Evolutionary conservation across 192 early-diverging fungal species (phyloP).

Genomic region (Umbelopsis isabellina): DNA sequence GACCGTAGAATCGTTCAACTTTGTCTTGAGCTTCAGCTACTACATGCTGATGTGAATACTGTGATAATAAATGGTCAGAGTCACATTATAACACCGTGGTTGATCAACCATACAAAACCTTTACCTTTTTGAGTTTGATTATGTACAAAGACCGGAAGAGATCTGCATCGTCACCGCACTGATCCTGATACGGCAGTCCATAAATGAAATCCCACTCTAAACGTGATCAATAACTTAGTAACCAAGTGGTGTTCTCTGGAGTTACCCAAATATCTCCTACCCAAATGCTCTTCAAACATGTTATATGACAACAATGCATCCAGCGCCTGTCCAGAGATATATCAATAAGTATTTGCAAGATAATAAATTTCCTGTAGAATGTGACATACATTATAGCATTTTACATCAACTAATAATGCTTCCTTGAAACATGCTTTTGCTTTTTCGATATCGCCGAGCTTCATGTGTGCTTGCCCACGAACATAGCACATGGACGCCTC

Average conservation of each 20-base stretch:
- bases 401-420: slow-evolving; percentile 64
- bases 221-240: background rate
- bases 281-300: slow-evolving; percentile 64
- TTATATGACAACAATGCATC: slow-evolving; percentile 57
- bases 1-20: slow-evolving; percentile 44
- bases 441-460: slow-evolving; percentile 48
- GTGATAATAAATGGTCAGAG: background rate
- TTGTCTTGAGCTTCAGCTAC: slow-evolving; percentile 34
- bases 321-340: slow-evolving; percentile 49
- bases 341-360: slow-evolving; percentile 13
- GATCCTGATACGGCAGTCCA: slow-evolving; percentile 52
- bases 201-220: slow-evolving; percentile 63
- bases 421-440: slow-evolving; percentile 66
- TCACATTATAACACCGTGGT: background rate
- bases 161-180: slow-evolving; percentile 51
- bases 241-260: background rate
- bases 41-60: slow-evolving; percentile 14
- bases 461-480: slow-evolving; percentile 56
- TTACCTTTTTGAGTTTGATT: slow-evolving; percentile 67
- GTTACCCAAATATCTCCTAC: slow-evolving; percentile 32
- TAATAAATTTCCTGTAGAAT: background rate
- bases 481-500: slow-evolving; percentile 67
- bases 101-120: slow-evolving; percentile 21
- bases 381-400: slow-evolving; percentile 61
- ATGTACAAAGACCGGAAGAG: slow-evolving; percentile 63